phyloP scores from a whole-genome alignment of 441 rosid genomes.

The Viola pubescens region DNA sequence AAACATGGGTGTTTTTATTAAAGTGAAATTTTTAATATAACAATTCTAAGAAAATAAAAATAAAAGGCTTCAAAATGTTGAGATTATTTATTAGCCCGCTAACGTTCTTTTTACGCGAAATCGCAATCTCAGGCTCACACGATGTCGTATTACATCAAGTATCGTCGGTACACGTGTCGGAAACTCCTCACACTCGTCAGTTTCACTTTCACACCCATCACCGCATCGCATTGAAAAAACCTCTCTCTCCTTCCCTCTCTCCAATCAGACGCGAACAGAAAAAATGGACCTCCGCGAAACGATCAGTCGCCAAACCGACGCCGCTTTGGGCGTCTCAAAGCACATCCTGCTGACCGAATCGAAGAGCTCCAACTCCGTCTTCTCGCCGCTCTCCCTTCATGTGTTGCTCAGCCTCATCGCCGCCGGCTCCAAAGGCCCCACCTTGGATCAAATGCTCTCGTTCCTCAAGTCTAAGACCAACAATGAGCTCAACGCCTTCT shows the following conservation, averaged over 20 bases:
- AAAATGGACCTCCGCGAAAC: slow-evolving; percentile 51
- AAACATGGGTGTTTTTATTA: no score
- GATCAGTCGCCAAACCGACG: slow-evolving; percentile 48
- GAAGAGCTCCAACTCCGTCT: slow-evolving; percentile 44
- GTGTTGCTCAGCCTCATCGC: slow-evolving; percentile 62
- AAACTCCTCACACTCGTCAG: no score
- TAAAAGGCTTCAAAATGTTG: no score
- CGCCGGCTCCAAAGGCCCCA: slow-evolving; percentile 56
- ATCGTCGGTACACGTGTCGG: no score
- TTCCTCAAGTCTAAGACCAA: slow-evolving; percentile 54
- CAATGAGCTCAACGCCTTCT: slow-evolving; percentile 49
- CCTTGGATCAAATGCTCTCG: slow-evolving; percentile 66
- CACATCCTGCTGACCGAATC: slow-evolving; percentile 34
- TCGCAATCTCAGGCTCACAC: no score
- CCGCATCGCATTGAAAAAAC: neutral
- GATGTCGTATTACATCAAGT: no score
- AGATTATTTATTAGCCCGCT: no score
- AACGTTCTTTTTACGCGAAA: no score
- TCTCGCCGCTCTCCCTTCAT: slow-evolving; percentile 77
- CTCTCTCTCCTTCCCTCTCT: neutral
- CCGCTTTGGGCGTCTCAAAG: slow-evolving; percentile 38
- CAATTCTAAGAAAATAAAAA: no score
- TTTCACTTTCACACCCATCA: neutral
- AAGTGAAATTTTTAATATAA: no score
- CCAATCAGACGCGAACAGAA: neutral